Evolutionary conservation across 2,329 filamentous ascomycete species (phyloP), one percentile per base, ranked within the genome.

Genomic region (Geosmithia morbida): DNA sequence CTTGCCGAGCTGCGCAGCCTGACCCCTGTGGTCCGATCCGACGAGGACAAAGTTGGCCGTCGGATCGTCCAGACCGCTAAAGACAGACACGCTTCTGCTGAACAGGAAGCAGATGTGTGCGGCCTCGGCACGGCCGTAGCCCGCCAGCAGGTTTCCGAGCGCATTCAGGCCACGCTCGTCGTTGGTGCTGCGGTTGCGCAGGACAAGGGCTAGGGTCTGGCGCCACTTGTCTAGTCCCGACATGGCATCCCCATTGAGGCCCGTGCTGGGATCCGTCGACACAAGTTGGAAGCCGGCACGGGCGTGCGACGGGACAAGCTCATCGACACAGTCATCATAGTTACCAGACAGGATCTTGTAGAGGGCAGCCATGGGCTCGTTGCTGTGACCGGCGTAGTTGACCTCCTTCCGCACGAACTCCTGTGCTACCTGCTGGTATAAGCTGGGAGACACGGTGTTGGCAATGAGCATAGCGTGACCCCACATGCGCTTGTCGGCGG

Each of bases 391-490:
- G 3, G 82, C 70, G 46, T 83, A 83, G 60, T 92, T 94, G 48
- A 98, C 87, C 61, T 98, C 92, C 57, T 94, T 89, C 54, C 88
- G 83, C 17, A 98, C 84, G 57, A 98, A 98, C 57, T 98, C 92
- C 57, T 94, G 88, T 1, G 88, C 80, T 22, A 98, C 89, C 59
- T 94, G 86, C 61, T 88, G 94, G 76, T 94, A 97, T 2, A 94
- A 71, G 19, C 87, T 85, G 44, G 85, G 71, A 1, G 87, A 92
- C 65, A 94, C 62, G 0, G 79, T 81, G 51, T 79, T 76, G 1
- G 92, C 84, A 37, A 98, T 83, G 18, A 98, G 72, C 75, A 98
- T 85, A 2, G 92, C 94, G 62, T 98, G 94, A 2, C 87, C 92
- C 94, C 94, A 98, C 2, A 98, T 70, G 45, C 89, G 80, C 61